Conservation (phyloP, 2,329 filamentous ascomycete species). For the Colletotrichum siamense region DNA sequence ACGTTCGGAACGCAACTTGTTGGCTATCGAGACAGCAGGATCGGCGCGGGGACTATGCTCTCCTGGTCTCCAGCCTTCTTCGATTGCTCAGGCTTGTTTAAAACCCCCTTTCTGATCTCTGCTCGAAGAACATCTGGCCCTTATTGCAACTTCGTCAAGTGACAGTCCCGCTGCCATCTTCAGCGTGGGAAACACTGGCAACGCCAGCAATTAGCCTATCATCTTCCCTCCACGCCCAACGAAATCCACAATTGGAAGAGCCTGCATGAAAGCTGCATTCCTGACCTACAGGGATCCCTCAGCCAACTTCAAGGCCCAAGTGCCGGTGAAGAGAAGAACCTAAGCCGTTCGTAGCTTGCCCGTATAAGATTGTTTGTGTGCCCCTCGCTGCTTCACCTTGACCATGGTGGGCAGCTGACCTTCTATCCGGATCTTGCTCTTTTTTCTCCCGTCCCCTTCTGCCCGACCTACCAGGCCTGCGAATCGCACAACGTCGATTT, state of each 20-base stretch:
- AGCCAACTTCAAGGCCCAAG: slow-evolving; percentile 15
- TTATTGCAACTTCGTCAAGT: slow-evolving; percentile 7
- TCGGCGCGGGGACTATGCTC: neutral
- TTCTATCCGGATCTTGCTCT: neutral
- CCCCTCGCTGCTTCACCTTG: slow-evolving; percentile 8
- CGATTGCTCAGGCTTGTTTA: neutral
- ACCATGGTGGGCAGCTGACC: neutral
- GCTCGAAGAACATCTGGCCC: neutral
- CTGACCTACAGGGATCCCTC: slow-evolving; percentile 12
- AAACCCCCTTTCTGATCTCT: neutral
- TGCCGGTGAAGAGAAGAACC: slow-evolving; percentile 19
- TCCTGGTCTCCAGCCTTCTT: neutral
- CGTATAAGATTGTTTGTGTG: slow-evolving; percentile 15
- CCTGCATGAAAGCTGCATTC: slow-evolving; percentile 20
- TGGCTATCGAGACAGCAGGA: neutral
- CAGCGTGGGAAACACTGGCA: neutral
- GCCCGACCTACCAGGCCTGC: neutral
- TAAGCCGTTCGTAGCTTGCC: slow-evolving; percentile 3
- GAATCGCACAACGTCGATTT: neutral
- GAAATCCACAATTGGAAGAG: slow-evolving; percentile 12
- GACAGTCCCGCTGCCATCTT: slow-evolving; percentile 1
- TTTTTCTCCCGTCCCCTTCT: neutral
- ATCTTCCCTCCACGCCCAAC: neutral
- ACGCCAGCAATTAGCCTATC: slow-evolving; percentile 5
- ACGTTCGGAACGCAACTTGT: neutral